These are phyloP conservation scores for Phytophthora colocasiae DNA, from an alignment of 352 stramenopile species.

Conservation along the genomic window DNA sequence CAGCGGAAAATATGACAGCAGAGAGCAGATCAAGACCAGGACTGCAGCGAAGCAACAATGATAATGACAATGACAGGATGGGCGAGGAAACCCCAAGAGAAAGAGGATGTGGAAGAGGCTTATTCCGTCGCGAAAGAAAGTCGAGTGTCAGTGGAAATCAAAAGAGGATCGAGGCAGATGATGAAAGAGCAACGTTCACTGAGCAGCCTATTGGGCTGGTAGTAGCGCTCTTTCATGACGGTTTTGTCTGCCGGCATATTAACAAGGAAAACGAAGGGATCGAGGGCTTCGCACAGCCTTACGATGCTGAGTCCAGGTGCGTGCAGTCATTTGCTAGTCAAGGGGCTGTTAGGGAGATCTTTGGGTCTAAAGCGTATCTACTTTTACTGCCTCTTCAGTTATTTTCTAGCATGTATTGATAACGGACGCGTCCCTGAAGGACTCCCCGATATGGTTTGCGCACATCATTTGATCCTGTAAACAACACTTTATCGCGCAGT, in stretches of 20 bases:
- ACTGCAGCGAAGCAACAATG: background rate
- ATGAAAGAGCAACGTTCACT: background rate
- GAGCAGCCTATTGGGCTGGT: constrained; percentile 40
- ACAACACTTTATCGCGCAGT: constrained; percentile 2
- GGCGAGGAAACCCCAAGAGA: no score
- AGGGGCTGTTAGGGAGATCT: constrained; percentile 5
- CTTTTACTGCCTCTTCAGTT: constrained; percentile 40
- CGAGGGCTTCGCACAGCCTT: constrained; percentile 76
- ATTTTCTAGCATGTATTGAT: constrained; percentile 70
- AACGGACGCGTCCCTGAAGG: constrained; percentile 60
- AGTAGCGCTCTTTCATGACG: constrained; percentile 68
- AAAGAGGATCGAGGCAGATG: background rate
- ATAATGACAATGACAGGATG: background rate
- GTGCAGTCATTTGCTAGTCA: constrained; percentile 11
- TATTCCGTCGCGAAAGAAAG: background rate
- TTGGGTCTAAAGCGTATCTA: constrained; percentile 20
- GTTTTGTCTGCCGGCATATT: constrained; percentile 72
- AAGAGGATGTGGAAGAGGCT: background rate
- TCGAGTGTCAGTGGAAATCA: constrained; percentile 10
- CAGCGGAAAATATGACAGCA: constrained; percentile 3
- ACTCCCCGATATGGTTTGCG: constrained; percentile 60
- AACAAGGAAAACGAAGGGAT: constrained; percentile 58
- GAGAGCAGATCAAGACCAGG: background rate
- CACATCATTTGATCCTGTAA: constrained; percentile 11
- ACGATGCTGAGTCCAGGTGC: constrained; percentile 72